Evolutionary conservation across 2,329 filamentous ascomycete genomes (phyloP).

Genomic region (Arthrobotrys musiformis): DNA sequence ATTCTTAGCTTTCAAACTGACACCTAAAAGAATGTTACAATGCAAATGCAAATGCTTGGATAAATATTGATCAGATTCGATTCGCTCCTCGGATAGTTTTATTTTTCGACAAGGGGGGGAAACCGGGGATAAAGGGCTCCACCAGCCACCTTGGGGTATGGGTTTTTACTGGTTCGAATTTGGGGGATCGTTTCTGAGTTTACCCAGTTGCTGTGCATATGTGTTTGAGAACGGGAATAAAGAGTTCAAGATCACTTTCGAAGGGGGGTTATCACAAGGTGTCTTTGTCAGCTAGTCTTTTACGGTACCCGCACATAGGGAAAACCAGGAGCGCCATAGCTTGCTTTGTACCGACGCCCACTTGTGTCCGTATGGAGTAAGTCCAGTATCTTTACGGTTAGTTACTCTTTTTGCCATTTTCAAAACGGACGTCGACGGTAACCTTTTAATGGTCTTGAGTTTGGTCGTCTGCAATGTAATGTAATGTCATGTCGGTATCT

Average conservation of each 20-base stretch:
- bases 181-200: not conserved
- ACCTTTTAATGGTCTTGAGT: too few species aligned
- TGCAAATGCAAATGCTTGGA: not conserved
- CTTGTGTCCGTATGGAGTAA: constrained; percentile 43
- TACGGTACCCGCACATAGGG: too few species aligned
- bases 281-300: constrained; percentile 15
- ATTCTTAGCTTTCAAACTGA: too few species aligned
- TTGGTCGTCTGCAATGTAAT: too few species aligned
- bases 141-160: not conserved
- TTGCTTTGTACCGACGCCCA: constrained; percentile 5
- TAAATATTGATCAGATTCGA: not conserved
- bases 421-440: not conserved
- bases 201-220: not conserved
- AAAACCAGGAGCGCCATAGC: not conserved
- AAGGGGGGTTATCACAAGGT: constrained; percentile 13
- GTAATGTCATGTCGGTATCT: not conserved
- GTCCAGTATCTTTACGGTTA: constrained; percentile 28
- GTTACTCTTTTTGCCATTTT: not conserved
- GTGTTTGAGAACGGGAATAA: not conserved
- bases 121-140: not conserved
- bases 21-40: not conserved
- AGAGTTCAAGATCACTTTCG: not conserved
- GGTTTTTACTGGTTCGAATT: not conserved
- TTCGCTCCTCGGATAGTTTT: constrained; percentile 14
- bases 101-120: not conserved